These are phyloP conservation scores for Clonostachys rosea DNA, from an alignment of 2,329 filamentous ascomycete genomes.

Conservation along the genomic window DNA sequence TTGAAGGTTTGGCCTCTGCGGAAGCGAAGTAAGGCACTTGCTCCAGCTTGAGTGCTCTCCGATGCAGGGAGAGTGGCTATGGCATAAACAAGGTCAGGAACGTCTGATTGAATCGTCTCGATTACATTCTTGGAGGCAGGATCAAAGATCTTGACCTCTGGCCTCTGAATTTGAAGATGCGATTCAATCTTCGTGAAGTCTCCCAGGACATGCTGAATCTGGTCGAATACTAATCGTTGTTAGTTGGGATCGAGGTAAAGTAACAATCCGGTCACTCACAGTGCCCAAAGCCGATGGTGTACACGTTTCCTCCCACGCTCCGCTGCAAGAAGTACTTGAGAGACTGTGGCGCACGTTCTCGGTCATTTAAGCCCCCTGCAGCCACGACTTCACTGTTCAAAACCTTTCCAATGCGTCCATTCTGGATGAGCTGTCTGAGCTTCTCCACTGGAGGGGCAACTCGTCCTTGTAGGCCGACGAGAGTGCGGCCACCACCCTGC, in stretches of 20 bases:
- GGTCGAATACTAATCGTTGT: slow-evolving; percentile 31
- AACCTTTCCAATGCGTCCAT: slow-evolving; percentile 44
- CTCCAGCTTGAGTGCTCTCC: slow-evolving; percentile 16
- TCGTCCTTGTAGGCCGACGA: slow-evolving; percentile 48
- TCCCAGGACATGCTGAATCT: slow-evolving; percentile 37
- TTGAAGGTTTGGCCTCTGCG: slow-evolving; percentile 44
- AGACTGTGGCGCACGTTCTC: slow-evolving; percentile 20
- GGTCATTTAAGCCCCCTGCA: slow-evolving; percentile 24
- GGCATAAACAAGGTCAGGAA: slow-evolving; percentile 35
- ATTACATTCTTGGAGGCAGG: slow-evolving; percentile 17
- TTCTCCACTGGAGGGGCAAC: slow-evolving; percentile 35
- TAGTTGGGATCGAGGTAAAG: neutral
- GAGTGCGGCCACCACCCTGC: slow-evolving; percentile 24
- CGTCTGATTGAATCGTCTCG: slow-evolving; percentile 26
- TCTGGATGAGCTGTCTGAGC: slow-evolving; percentile 35
- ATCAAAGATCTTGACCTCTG: slow-evolving; percentile 27
- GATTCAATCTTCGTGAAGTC: slow-evolving; percentile 31
- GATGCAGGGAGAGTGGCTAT: slow-evolving; percentile 23
- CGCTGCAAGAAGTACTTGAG: slow-evolving; percentile 44
- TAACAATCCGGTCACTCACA: slow-evolving; percentile 17
- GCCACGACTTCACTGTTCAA: slow-evolving; percentile 41
- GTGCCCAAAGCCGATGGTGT: slow-evolving; percentile 36
- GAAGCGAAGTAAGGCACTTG: slow-evolving; percentile 36
- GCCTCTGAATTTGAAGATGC: slow-evolving; percentile 38
- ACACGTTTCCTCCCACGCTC: slow-evolving; percentile 37